Percentiles rank a stretch among this genome's conserved stretches.
These are phyloP conservation scores for Podaxis mareebaensis DNA, from an alignment of 768 basidiomycete genomes.

Conservation along the genomic window DNA sequence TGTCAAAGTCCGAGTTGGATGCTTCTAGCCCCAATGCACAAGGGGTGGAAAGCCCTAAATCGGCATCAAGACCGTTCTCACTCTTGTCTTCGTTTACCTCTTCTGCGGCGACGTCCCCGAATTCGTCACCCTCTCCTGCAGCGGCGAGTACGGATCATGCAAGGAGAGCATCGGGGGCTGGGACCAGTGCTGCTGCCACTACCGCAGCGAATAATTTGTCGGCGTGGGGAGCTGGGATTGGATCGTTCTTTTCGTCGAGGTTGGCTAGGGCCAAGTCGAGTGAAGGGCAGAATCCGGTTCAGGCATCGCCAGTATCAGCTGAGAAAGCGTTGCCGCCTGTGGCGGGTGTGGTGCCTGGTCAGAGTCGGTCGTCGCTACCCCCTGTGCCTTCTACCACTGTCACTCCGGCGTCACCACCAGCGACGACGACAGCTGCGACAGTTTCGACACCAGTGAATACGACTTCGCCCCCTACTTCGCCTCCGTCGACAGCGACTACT, in stretches of 20 bases:
- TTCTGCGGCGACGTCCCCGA: not conserved
- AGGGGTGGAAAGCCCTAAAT: constrained; percentile 12
- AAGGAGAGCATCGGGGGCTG: constrained; percentile 20
- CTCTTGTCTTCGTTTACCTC: constrained; percentile 12
- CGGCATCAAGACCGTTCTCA: constrained; percentile 21
- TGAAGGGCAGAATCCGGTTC: not conserved
- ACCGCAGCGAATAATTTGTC: constrained; percentile 18
- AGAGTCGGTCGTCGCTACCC: constrained; percentile 1
- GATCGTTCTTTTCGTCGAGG: constrained; percentile 33
- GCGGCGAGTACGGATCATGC: constrained; percentile 1
- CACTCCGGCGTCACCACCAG: not conserved
- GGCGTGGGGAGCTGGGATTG: constrained; percentile 34
- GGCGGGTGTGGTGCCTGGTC: not conserved
- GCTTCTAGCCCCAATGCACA: constrained; percentile 13
- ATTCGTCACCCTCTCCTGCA: constrained; percentile 2
- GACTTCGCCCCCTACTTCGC: not conserved
- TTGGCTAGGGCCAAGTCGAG: constrained; percentile 4
- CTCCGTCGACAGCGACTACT: not conserved
- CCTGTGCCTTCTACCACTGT: not conserved
- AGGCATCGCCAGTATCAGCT: not conserved
- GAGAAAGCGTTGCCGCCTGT: constrained; percentile 7
- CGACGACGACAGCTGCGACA: not conserved
- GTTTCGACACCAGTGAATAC: not conserved
- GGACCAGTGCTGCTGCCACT: constrained; percentile 17
- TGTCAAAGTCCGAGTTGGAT: constrained; percentile 37